Conservation (phyloP, 208 protist species). For the Sergeia podlipaevii region DNA sequence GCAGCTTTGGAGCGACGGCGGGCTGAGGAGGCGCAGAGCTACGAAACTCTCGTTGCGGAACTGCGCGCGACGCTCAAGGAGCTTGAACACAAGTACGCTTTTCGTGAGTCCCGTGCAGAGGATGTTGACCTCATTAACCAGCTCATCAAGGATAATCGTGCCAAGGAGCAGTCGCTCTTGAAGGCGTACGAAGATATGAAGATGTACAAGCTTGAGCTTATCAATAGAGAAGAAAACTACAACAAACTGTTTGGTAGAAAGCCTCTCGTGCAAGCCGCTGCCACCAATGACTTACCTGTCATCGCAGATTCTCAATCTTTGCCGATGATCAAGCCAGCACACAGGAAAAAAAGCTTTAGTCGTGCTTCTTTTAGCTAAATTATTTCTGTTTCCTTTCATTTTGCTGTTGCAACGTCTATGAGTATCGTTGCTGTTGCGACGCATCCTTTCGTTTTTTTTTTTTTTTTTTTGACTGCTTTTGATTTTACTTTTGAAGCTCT, state of each 20-base stretch:
- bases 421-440: neutral
- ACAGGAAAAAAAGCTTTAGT: slow-evolving; percentile 1
- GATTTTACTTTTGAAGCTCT: slow-evolving; percentile 1
- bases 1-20: slow-evolving; percentile 24
- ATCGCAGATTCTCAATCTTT: slow-evolving; percentile 26
- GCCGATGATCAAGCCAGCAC: slow-evolving; percentile 4
- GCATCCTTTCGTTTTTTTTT: slow-evolving; percentile 3
- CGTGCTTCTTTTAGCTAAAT: slow-evolving; percentile 3
- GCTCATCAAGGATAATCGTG: slow-evolving; percentile 69
- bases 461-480: neutral
- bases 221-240: slow-evolving; percentile 95
- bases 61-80: slow-evolving; percentile 42
- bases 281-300: slow-evolving; percentile 3
- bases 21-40: slow-evolving; percentile 22
- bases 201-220: slow-evolving; percentile 92
- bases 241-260: slow-evolving; percentile 90
- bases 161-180: slow-evolving; percentile 63
- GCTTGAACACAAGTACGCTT: slow-evolving; percentile 87
- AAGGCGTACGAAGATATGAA: slow-evolving; percentile 90
- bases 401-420: slow-evolving; percentile 3
- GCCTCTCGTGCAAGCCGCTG: slow-evolving; percentile 36
- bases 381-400: slow-evolving; percentile 3
- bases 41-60: slow-evolving; percentile 32
- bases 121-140: slow-evolving; percentile 88
- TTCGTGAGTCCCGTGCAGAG: slow-evolving; percentile 86